phyloP scores from a whole-genome alignment of 176 grass and related monocot genomes.

The Secale cereale region DNA sequence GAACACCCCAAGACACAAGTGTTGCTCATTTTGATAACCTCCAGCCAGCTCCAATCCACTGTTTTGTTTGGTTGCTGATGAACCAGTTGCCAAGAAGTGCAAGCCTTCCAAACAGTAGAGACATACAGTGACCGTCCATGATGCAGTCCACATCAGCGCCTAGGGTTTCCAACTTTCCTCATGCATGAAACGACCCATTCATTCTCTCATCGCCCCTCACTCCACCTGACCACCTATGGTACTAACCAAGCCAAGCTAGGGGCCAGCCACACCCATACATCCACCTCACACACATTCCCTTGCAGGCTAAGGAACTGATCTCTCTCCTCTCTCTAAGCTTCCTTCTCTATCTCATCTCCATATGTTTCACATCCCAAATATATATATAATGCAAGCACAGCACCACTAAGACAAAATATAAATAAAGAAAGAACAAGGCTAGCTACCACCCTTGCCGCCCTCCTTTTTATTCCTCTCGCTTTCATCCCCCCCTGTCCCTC shows the following conservation, averaged over 20 bases:
- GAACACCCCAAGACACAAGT: slow-evolving; percentile 27
- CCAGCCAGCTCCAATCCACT: slow-evolving; percentile 8
- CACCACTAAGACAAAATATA: slow-evolving; percentile 49
- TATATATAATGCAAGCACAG: slow-evolving; percentile 40
- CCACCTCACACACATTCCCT: slow-evolving; percentile 34
- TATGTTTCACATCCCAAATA: slow-evolving; percentile 69
- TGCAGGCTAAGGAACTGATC: slow-evolving; percentile 38
- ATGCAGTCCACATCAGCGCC: slow-evolving; percentile 8
- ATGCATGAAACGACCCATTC: slow-evolving; percentile 21
- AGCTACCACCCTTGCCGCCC: slow-evolving; percentile 21
- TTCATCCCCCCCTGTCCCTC: slow-evolving; percentile 23
- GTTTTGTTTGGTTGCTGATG: slow-evolving; percentile 7
- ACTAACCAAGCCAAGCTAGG: not conserved
- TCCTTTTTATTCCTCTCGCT: slow-evolving; percentile 57
- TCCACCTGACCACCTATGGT: not conserved
- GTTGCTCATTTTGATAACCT: slow-evolving; percentile 20
- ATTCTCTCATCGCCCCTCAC: not conserved
- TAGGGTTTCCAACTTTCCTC: slow-evolving; percentile 39
- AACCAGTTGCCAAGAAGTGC: slow-evolving; percentile 32
- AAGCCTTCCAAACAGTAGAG: slow-evolving; percentile 27
- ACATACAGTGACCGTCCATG: not conserved
- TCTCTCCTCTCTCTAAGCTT: slow-evolving; percentile 1
- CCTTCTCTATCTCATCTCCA: not conserved
- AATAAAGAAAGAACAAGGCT: not conserved
- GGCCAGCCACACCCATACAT: slow-evolving; percentile 14